Evolutionary conservation across 495 filamentous ascomycete species (phyloP).

Genomic region (Platismatia glauca): DNA sequence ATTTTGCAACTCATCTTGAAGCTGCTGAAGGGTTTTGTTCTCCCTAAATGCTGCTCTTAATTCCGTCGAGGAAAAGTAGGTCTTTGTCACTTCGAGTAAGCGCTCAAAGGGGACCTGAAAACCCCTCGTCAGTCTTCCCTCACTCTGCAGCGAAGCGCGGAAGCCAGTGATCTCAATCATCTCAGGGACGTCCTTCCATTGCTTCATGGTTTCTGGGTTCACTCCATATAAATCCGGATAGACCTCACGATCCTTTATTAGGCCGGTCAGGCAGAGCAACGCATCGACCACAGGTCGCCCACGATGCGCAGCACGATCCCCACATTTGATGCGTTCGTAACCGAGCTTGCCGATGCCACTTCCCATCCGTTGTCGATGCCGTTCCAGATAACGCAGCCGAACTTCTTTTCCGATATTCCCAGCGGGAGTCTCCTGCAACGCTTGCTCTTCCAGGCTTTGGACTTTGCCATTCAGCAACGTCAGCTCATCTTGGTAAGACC

Average conservation of each 20-base stretch:
- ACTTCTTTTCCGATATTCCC: conserved; percentile 11
- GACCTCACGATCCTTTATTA: conserved; percentile 1
- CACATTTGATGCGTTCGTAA: conserved; percentile 16
- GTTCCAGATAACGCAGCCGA: conserved; percentile 15
- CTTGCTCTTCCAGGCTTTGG: conserved; percentile 7
- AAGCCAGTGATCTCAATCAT: conserved; percentile 19
- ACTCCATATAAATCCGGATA: conserved; percentile 19
- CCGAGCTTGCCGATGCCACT: neutral
- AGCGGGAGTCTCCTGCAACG: conserved; percentile 7
- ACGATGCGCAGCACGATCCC: conserved; percentile 19
- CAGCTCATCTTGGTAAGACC: conserved; percentile 13
- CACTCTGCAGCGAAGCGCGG: conserved; percentile 20
- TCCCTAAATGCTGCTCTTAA: conserved; percentile 16
- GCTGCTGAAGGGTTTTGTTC: conserved; percentile 15
- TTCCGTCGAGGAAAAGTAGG: conserved; percentile 7
- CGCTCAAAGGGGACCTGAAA: conserved; percentile 19
- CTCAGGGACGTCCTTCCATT: conserved; percentile 16
- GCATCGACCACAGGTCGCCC: conserved; percentile 17
- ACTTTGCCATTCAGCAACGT: conserved; percentile 9
- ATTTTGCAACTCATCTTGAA: conserved; percentile 14
- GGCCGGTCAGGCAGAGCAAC: conserved; percentile 17
- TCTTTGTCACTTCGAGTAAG: conserved; percentile 12
- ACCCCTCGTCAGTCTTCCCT: conserved; percentile 14
- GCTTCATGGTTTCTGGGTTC: conserved; percentile 10
- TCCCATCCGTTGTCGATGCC: conserved; percentile 13